These are phyloP conservation scores for Paecilomyces variotii DNA, from an alignment of 2,329 filamentous ascomycete species.

Conservation along the genomic window DNA sequence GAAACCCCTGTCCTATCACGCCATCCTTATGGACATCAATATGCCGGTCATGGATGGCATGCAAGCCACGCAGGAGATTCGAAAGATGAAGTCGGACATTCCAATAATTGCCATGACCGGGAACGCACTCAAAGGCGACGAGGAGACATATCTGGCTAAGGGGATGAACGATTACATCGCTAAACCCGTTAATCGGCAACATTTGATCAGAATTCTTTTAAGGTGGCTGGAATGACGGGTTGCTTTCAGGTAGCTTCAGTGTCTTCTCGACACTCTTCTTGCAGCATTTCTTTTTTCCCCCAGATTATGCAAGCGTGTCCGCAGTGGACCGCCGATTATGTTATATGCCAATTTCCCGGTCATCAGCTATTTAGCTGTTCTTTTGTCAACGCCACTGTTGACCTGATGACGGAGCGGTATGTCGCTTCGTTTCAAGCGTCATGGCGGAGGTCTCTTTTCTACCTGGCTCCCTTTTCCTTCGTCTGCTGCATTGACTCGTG, in stretches of 20 bases:
- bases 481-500: no score
- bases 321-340: no score
- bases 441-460: no score
- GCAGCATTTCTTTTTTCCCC: background rate
- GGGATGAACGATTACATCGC: slow-evolving; percentile 52
- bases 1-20: slow-evolving; percentile 35
- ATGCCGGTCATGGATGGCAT: slow-evolving; percentile 43
- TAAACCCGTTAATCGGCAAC: slow-evolving; percentile 47
- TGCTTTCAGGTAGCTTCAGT: background rate
- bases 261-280: background rate
- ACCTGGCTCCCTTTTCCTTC: no score
- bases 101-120: slow-evolving; percentile 51
- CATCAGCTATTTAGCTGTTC: no score
- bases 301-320: no score
- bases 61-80: slow-evolving; percentile 37
- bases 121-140: slow-evolving; percentile 49
- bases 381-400: no score
- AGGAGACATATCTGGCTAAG: slow-evolving; percentile 44
- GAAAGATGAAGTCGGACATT: slow-evolving; percentile 28
- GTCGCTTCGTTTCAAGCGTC: no score
- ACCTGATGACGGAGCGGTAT: no score
- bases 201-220: slow-evolving; percentile 38
- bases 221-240: slow-evolving; percentile 25
- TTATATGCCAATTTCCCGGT: no score
- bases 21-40: slow-evolving; percentile 41